phyloP scores from a whole-genome alignment of 805 yeast species.

The Kuraishia ogatae region DNA sequence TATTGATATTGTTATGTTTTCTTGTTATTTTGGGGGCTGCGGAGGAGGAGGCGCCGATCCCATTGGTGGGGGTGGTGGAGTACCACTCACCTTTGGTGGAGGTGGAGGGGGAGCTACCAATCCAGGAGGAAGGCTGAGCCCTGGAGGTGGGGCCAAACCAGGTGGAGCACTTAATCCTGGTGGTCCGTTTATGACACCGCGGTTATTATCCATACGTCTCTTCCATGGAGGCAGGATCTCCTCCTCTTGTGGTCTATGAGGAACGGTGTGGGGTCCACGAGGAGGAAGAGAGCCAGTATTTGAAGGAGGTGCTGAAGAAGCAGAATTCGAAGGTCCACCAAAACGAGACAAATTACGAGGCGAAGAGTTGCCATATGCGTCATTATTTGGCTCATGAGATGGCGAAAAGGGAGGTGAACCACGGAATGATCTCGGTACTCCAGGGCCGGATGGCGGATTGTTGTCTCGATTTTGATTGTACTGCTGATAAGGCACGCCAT shows the following conservation, averaged over 20 bases:
- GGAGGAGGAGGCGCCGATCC: conserved; percentile 6
- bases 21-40: conserved; percentile 9
- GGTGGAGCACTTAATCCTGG: conserved; percentile 15
- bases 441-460: conserved; percentile 14
- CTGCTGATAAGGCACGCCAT: neutral
- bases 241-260: conserved; percentile 5
- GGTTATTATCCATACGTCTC: neutral
- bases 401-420: conserved; percentile 7
- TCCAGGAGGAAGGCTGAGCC: conserved; percentile 8
- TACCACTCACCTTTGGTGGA: conserved; percentile 10
- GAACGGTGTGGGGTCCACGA: conserved; percentile 3
- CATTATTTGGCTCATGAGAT: conserved; percentile 16
- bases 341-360: neutral
- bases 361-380: conserved; percentile 5
- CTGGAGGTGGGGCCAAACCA: conserved; percentile 17
- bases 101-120: conserved; percentile 12
- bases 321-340: neutral
- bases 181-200: neutral
- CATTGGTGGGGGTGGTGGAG: conserved; percentile 15
- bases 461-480: neutral
- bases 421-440: conserved; percentile 5
- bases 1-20: neutral
- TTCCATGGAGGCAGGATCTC: neutral
- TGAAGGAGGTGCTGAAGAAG: conserved; percentile 1
- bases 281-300: conserved; percentile 5